A percentile compares a stretch with the other conserved stretches of the same genome.
Evolutionary conservation across 768 basidiomycete genomes (phyloP).

Genomic region (Leccinum obscurum): DNA sequence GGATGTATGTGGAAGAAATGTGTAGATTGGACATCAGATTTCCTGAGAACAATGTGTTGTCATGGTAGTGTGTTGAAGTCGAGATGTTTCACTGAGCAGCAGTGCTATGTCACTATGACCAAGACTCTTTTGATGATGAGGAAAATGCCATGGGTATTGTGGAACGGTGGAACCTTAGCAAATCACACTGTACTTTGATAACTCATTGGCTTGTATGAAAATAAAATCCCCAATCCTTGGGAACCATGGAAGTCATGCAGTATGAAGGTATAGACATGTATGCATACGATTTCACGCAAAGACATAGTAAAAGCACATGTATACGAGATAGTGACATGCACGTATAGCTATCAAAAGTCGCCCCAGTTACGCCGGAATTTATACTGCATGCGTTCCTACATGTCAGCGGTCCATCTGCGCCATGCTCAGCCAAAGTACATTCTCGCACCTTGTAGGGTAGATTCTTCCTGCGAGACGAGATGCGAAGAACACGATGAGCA

Average conservation of each 20-base stretch:
- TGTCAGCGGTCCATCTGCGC: slow-evolving; percentile 44
- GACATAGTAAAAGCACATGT: not conserved
- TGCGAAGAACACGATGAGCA: slow-evolving; percentile 3
- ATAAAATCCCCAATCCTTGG: too few species aligned
- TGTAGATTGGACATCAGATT: too few species aligned
- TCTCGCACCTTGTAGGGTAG: slow-evolving; percentile 81
- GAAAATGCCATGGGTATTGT: too few species aligned
- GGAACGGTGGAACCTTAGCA: too few species aligned
- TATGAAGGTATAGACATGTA: slow-evolving; percentile 29
- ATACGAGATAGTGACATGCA: slow-evolving; percentile 13
- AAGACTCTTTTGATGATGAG: too few species aligned
- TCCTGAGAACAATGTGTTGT: too few species aligned
- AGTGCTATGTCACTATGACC: too few species aligned
- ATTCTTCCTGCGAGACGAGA: slow-evolving; percentile 54
- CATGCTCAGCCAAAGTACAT: slow-evolving; percentile 5
- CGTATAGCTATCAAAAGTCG: slow-evolving; percentile 57
- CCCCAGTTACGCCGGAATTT: slow-evolving; percentile 89
- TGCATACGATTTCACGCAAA: slow-evolving; percentile 10
- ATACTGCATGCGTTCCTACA: slow-evolving; percentile 71
- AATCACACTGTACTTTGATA: too few species aligned
- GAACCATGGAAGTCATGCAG: not conserved
- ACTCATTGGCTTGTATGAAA: too few species aligned
- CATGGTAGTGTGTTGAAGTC: too few species aligned
- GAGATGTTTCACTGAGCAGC: too few species aligned
- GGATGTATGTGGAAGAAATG: too few species aligned